Evolutionary conservation across 208 protist genomes (phyloP).

Genomic region (Trypanosoma cruzi): DNA sequence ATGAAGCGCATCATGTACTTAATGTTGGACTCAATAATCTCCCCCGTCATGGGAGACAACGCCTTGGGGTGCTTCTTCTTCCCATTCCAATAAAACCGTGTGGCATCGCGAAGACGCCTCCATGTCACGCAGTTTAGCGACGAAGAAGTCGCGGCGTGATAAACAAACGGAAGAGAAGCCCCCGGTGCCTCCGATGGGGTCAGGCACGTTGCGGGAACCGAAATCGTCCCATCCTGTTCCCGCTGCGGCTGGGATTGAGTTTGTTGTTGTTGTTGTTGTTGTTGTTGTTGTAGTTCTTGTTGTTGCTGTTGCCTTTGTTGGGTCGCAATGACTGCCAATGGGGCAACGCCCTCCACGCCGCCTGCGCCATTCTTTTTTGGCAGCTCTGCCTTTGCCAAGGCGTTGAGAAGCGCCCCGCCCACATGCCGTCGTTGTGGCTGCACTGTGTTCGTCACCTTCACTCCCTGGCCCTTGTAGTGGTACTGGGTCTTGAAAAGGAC

Average conservation of each 20-base stretch:
- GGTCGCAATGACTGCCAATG: no score
- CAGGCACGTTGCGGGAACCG: background rate
- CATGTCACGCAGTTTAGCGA: constrained; percentile 58
- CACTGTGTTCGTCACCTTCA: background rate
- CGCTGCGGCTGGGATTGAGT: no score
- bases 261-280: no score
- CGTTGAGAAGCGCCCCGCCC: background rate
- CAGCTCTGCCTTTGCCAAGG: background rate
- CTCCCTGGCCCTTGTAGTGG: constrained; percentile 23
- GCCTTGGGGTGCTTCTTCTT: constrained; percentile 51
- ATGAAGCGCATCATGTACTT: constrained; percentile 56
- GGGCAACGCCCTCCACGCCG: no score
- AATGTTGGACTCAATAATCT: constrained; percentile 38
- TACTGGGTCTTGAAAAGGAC: constrained; percentile 75
- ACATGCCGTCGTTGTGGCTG: background rate
- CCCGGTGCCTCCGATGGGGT: background rate
- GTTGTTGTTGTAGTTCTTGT: no score
- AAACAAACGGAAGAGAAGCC: constrained; percentile 51
- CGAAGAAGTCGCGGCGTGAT: constrained; percentile 59
- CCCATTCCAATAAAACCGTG: constrained; percentile 43
- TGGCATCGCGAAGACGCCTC: constrained; percentile 34
- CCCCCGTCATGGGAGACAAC: constrained; percentile 33
- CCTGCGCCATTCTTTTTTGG: background rate
- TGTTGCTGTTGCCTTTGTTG: no score
- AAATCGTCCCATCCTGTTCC: no score